Evolutionary conservation across 1,139 yeast genomes (phyloP), one percentile per base, ranked within the genome.

Genomic region (Sugiyamaella neomexicana): DNA sequence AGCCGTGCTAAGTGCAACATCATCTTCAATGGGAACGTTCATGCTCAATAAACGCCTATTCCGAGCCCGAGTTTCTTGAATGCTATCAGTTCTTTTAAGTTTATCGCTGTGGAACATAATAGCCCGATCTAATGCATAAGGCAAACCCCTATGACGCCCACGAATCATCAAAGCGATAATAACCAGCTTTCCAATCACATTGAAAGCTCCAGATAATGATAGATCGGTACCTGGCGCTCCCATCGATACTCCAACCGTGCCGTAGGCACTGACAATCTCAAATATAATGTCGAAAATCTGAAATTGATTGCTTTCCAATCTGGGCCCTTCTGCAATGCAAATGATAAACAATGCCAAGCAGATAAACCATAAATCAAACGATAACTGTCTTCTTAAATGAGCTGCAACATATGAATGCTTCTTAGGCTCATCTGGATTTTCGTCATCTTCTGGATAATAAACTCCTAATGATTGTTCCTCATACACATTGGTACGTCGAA

Each of bases 91-190:
- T 59, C 77, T 74, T 36, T 78, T 78, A 77, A 90, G 77, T 58
- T 81, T 80, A 10, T 84, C 86, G 57, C 85, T 81, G 1, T 96
- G 95, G 54, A 93, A 72, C 79, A 93, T 85, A 60, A 93, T 87
- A 40, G 99, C 99, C 67, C 99, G 83, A 71, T 93, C 99, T 55
- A 95, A 79, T 0, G 93, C 77, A 67, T 93, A 90, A 0, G 99
- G 99, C 57, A 93, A 76, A 40, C 99, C 99, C 79, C 99, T 88
- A 67, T 91, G 98, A 56, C 97, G 80, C 9, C 99, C 98, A 74
- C 99, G 82, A 51, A 93, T 80, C 85, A 93, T 83, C 85, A 90
- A 82, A 5, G 91, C 95, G 59, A 89, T 84, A 45, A 93, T 83
- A 2, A 91, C 89, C 50, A 93, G 75, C 66, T 95, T 95, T 1